Evolutionary conservation across 1,284 basidiomycete species (phyloP).

Genomic region (Grifola frondosa): DNA sequence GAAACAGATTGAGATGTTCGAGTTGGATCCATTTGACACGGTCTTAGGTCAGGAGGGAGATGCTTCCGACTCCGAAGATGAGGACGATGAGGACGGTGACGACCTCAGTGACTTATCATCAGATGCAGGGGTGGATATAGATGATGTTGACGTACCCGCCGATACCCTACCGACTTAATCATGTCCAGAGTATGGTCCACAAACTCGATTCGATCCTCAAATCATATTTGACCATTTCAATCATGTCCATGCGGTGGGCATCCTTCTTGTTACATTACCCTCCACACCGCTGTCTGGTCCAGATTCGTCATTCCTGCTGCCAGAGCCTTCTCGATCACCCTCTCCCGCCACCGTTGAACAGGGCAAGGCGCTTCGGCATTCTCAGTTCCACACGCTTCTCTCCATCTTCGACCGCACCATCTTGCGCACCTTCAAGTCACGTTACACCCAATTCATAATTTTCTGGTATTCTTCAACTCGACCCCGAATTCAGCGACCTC

Average conservation of each 20-base stretch:
- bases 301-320: slow-evolving; percentile 14
- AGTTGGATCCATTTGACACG: slow-evolving; percentile 83
- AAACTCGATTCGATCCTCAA: slow-evolving; percentile 91
- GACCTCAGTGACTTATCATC: slow-evolving; percentile 66
- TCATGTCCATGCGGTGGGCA: slow-evolving; percentile 37
- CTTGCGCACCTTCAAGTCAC: slow-evolving; percentile 93
- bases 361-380: slow-evolving; percentile 40
- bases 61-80: slow-evolving; percentile 57
- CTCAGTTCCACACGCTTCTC: slow-evolving; percentile 86
- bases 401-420: slow-evolving; percentile 93
- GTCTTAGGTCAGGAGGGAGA: slow-evolving; percentile 72
- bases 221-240: slow-evolving; percentile 85
- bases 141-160: slow-evolving; percentile 39
- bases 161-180: slow-evolving; percentile 54
- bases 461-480: slow-evolving; percentile 95
- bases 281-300: slow-evolving; percentile 28
- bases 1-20: slow-evolving; percentile 69
- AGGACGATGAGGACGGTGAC: slow-evolving; percentile 48
- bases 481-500: slow-evolving; percentile 86
- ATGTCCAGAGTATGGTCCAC: slow-evolving; percentile 83
- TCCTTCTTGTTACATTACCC: slow-evolving; percentile 17
- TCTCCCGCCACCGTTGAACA: slow-evolving; percentile 31
- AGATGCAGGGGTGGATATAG: slow-evolving; percentile 61
- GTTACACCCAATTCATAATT: slow-evolving; percentile 95
- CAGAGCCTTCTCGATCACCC: slow-evolving; percentile 17